Evolutionary conservation across 257 asterid genomes (phyloP), one percentile per base, ranked within the genome.

Genomic region (Solanum rostratum): DNA sequence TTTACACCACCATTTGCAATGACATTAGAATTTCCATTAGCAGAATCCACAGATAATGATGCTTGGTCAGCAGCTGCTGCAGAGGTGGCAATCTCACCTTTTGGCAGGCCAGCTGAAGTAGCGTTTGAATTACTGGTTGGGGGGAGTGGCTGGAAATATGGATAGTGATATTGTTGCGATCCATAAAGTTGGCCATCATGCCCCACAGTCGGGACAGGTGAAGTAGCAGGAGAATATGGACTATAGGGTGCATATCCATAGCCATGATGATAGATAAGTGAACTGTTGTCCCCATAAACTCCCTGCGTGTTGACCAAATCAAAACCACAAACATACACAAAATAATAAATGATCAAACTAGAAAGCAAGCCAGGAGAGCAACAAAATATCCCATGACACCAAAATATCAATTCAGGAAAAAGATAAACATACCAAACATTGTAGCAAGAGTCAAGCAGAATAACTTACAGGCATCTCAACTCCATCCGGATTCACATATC

Each of bases 151-250:
- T 91, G 97, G 89, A 89, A 92, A 89, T 91, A 94, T 1, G 97
- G 96, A 83, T 94, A 94, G 84, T 94, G 97, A 62, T 94, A 94
- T 45, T 89, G 95, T 86, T 94, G 97, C 24, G 97, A 90, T 27
- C 97, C 94, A 86, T 94, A 94, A 19, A 92, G 57, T 87, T 92
- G 95, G 7, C 93, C 94, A 89, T 94, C 97, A 86, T 91, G 97
- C 69, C 94, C 97, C 79, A 92, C 55, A 1, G 93, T 89, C 19
- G 97, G 95, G 24, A 90, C 92, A 10, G 95, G 93, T 6, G 94
- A 85, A 62, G 91, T 87, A 82, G 95, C 97, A 46, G 94, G 97
- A 1, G 97, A 92, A 84, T 92, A 92, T 12, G 94, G 94, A 14
- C 85, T 91, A 85, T 91, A 94, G 10, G 95, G 92, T 37, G 92